phyloP scores from a whole-genome alignment of 768 basidiomycete genomes.

The Suillus ampliporus region DNA sequence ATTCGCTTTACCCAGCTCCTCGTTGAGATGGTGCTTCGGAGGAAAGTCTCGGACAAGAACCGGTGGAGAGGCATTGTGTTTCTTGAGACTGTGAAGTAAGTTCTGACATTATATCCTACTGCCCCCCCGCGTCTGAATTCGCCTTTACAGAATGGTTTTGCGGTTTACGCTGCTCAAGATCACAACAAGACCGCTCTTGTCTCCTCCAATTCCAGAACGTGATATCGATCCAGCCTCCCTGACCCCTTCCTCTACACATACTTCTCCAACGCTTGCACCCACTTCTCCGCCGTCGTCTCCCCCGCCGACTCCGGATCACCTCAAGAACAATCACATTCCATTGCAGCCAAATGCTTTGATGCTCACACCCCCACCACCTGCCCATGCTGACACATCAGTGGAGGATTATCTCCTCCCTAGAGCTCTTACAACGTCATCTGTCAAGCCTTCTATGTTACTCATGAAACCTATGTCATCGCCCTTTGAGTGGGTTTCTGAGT shows the following conservation, averaged over 20 bases:
- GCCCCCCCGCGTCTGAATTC: slow-evolving; percentile 10
- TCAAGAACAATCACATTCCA: slow-evolving; percentile 77
- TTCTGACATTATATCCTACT: slow-evolving; percentile 16
- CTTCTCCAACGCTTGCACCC: slow-evolving; percentile 65
- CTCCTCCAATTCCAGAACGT: slow-evolving; percentile 84
- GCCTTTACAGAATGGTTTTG: slow-evolving; percentile 64
- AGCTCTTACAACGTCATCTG: slow-evolving; percentile 72
- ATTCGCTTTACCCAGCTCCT: slow-evolving; percentile 84
- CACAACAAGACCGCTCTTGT: slow-evolving; percentile 77
- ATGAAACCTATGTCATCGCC: slow-evolving; percentile 63
- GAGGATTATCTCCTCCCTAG: slow-evolving; percentile 87
- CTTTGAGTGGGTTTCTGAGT: slow-evolving; percentile 78
- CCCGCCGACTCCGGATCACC: slow-evolving; percentile 74
- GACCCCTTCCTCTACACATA: slow-evolving; percentile 54
- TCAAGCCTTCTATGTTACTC: slow-evolving; percentile 73
- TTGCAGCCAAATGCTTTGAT: slow-evolving; percentile 70
- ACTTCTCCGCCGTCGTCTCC: slow-evolving; percentile 62
- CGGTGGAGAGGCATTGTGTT: slow-evolving; percentile 80
- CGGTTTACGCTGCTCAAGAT: slow-evolving; percentile 74
- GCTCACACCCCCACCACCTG: slow-evolving; percentile 52
- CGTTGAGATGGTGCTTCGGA: slow-evolving; percentile 85
- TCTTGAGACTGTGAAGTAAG: slow-evolving; percentile 87
- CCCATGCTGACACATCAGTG: slow-evolving; percentile 58
- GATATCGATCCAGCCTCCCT: slow-evolving; percentile 82
- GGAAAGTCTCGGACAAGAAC: slow-evolving; percentile 66